Percentiles rank a stretch among this genome's conserved stretches.
Evolutionary conservation across 2,329 filamentous ascomycete species (phyloP).

Genomic region (Aureobasidium sp.): DNA sequence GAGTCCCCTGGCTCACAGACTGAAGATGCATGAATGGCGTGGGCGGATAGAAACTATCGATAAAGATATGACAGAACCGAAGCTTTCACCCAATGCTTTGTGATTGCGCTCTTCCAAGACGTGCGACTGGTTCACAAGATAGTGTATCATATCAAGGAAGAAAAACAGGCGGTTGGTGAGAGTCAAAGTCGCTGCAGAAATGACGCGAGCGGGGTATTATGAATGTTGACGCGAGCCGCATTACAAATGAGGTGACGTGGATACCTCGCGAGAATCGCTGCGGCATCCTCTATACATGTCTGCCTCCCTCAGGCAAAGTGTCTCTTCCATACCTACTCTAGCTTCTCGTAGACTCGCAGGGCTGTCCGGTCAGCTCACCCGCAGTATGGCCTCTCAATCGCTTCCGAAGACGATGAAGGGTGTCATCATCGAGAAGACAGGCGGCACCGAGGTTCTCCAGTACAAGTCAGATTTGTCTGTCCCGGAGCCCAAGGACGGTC

Average conservation of each 20-base stretch:
- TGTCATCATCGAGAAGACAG: constrained; percentile 64
- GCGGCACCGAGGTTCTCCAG: constrained; percentile 64
- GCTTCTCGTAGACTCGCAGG: constrained; percentile 22
- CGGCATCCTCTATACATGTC: constrained; percentile 12
- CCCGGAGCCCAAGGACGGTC: constrained; percentile 58
- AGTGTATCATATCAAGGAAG: no score
- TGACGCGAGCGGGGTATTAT: no score
- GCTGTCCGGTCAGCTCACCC: constrained; percentile 23
- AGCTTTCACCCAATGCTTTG: no score
- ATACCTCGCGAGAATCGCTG: no score
- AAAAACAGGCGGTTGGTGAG: no score
- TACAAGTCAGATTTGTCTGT: constrained; percentile 65
- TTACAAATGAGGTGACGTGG: constrained; percentile 6
- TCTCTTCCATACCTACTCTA: constrained; percentile 15
- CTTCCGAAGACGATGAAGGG: constrained; percentile 65
- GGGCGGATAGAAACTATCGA: no score
- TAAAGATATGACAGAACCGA: no score
- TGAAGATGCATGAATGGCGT: background rate
- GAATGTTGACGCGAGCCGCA: no score
- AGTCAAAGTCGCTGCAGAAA: no score
- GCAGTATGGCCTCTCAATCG: constrained; percentile 38
- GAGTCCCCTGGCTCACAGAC: background rate
- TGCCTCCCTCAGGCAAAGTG: constrained; percentile 11
- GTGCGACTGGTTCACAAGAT: no score
- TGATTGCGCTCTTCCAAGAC: no score